These are phyloP conservation scores for Cladophialophora bantiana DNA, from an alignment of 2,329 filamentous ascomycete genomes.

Conservation along the genomic window DNA sequence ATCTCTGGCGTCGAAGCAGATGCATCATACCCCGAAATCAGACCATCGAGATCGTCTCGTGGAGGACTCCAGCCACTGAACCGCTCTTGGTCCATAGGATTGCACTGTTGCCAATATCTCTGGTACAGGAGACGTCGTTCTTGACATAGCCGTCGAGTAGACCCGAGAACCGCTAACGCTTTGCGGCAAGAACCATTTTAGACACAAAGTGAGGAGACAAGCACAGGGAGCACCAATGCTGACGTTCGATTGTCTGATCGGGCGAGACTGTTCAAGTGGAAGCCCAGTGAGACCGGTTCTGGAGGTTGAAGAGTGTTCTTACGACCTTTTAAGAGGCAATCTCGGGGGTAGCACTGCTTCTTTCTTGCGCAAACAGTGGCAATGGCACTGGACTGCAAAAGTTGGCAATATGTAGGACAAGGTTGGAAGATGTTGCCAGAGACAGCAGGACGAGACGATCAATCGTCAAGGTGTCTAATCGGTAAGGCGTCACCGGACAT, in stretches of 20 bases:
- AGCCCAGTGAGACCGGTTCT: background rate
- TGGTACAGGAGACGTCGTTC: background rate
- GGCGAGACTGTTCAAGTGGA: background rate
- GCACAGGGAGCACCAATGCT: background rate
- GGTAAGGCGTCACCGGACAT: conserved; percentile 4
- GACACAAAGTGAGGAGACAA: background rate
- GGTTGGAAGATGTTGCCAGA: background rate
- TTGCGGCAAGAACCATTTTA: background rate
- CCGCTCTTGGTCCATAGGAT: conserved; percentile 30
- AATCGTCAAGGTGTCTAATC: no score
- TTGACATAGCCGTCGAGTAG: background rate
- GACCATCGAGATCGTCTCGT: conserved; percentile 30
- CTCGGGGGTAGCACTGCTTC: background rate
- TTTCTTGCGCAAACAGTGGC: background rate
- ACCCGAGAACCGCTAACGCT: background rate
- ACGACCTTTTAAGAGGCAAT: background rate
- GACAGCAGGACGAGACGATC: background rate
- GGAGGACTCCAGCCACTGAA: conserved; percentile 30
- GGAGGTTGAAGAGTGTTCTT: background rate
- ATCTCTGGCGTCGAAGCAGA: conserved; percentile 16
- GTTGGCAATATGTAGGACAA: background rate
- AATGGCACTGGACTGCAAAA: background rate
- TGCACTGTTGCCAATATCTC: background rate
- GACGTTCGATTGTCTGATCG: background rate
- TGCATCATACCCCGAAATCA: conserved; percentile 21